Evolutionary conservation across 768 basidiomycete species (phyloP).

Genomic region (Tricholoma sp.): DNA sequence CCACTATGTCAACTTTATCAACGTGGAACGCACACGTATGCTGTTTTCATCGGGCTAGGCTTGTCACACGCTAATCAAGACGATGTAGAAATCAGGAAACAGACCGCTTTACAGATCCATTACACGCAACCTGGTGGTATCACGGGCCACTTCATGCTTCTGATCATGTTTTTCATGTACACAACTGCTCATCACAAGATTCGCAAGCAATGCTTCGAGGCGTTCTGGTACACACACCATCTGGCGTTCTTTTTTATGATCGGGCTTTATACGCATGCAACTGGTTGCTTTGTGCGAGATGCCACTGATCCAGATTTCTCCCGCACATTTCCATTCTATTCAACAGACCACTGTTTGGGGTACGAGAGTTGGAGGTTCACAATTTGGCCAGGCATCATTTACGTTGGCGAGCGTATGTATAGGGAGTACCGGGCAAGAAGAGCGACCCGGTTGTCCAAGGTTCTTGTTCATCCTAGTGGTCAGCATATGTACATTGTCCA

Average conservation of each 20-base stretch:
- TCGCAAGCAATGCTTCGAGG: conserved; percentile 87
- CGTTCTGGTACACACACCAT: conserved; percentile 97
- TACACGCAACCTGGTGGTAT: conserved; percentile 89
- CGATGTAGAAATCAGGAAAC: conserved; percentile 67
- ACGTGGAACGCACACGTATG: conserved; percentile 83
- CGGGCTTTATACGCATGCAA: conserved; percentile 84
- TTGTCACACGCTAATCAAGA: not conserved
- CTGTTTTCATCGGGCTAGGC: conserved; percentile 8
- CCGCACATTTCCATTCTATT: conserved; percentile 80
- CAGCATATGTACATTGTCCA: conserved; percentile 16
- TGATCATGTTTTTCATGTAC: conserved; percentile 92
- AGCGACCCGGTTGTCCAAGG: conserved; percentile 76
- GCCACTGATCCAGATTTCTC: conserved; percentile 67
- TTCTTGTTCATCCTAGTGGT: conserved; percentile 88
- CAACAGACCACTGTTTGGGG: conserved; percentile 82
- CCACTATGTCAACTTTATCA: conserved; percentile 92
- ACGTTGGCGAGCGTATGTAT: conserved; percentile 83
- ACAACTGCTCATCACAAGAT: conserved; percentile 87
- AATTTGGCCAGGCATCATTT: conserved; percentile 89
- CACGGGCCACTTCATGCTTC: conserved; percentile 92
- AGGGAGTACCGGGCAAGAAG: conserved; percentile 79
- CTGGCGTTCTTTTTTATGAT: conserved; percentile 94
- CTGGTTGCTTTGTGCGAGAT: conserved; percentile 94
- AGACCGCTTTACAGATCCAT: conserved; percentile 78
- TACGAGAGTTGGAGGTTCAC: conserved; percentile 89